Base-by-base conservation (phyloP, 2,329 filamentous ascomycete species). In the Fusarium torulosum region DNA sequence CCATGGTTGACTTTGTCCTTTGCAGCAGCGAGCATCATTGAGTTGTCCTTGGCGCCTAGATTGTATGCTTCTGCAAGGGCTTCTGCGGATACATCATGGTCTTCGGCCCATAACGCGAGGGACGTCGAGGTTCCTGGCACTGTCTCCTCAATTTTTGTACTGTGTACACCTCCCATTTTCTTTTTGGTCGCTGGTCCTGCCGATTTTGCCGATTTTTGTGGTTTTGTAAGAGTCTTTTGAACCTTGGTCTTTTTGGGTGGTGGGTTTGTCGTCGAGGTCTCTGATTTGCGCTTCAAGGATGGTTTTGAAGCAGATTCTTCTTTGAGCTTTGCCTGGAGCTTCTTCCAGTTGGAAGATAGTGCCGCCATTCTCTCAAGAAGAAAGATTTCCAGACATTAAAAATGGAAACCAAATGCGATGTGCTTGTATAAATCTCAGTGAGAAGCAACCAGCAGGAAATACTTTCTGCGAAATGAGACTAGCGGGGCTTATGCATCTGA, bases 311-410 rank as follows among this genome's bases (percentile, higher is more conserved):
- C 61, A 27, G 80, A 77, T 60, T 84, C 82, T 40, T 82, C 76
- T 73, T 86, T 83, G 71, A 88, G 79, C 72, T 85, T 85, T 68
- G 86, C 85, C 79, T 93, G 91, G 54, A 94, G 84, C 79, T 86
- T 90, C 79, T 93, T 93, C 91, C 91, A 94, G 76, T 94, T 94
- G 53, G 86, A 88, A 14, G 88, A 90, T 33, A 90, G 78, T 71
- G 81, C 81, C 37, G 77, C 77, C 79, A 80, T 80, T 47, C 33
- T 72, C 43, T 58, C 11, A 58, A 40, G 2, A 11, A 40, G n/a
- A 6, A 19, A 27, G 21, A 31, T 20, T 21, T 15, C 31, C 15
- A n/a, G 15, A 25, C n/a, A 31, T 33, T 14, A 21, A 43, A 27
- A 49, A 19, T 23, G 19, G 21, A 13, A 20, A 42, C 40, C 29